Conservation (phyloP, 345 rosid species). For the Moricandia moricandioides region DNA sequence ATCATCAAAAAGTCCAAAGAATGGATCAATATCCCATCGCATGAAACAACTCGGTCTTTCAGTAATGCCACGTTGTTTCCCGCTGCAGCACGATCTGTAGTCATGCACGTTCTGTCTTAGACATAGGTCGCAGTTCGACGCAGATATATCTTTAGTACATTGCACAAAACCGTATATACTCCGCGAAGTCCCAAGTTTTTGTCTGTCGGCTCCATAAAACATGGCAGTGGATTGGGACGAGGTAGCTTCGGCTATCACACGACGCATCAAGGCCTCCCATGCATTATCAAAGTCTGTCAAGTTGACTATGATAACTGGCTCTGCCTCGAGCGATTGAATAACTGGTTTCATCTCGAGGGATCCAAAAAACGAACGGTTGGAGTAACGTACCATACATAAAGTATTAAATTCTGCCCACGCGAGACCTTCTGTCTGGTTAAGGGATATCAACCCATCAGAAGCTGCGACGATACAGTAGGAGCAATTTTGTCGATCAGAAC, state of each 20-base stretch:
- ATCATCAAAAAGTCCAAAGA: slow-evolving; percentile 24
- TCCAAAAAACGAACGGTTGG: not conserved
- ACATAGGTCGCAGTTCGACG: slow-evolving; percentile 30
- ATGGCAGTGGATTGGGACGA: not conserved
- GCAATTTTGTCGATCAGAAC: not conserved
- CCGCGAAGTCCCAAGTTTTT: not conserved
- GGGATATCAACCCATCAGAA: not conserved
- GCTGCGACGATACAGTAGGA: not conserved
- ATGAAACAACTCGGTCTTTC: slow-evolving; percentile 38
- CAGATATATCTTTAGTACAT: slow-evolving; percentile 47
- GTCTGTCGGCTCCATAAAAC: slow-evolving; percentile 29
- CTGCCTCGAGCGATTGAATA: not conserved
- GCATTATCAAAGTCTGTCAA: slow-evolving; percentile 20
- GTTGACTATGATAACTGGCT: not conserved
- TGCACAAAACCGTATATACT: slow-evolving; percentile 40
- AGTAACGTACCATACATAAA: no score
- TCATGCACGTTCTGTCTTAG: slow-evolving; percentile 1
- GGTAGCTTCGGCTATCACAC: not conserved
- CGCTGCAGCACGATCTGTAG: slow-evolving; percentile 27
- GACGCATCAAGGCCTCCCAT: slow-evolving; percentile 19
- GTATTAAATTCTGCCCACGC: no score
- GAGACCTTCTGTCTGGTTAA: slow-evolving; percentile 10
- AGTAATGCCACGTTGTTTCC: slow-evolving; percentile 32
- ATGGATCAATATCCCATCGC: slow-evolving; percentile 30
- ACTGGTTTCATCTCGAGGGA: not conserved